Percentiles rank a stretch among this genome's conserved stretches.
Evolutionary conservation across 1,284 basidiomycete species (phyloP).

Genomic region (Ustilago crameri): DNA sequence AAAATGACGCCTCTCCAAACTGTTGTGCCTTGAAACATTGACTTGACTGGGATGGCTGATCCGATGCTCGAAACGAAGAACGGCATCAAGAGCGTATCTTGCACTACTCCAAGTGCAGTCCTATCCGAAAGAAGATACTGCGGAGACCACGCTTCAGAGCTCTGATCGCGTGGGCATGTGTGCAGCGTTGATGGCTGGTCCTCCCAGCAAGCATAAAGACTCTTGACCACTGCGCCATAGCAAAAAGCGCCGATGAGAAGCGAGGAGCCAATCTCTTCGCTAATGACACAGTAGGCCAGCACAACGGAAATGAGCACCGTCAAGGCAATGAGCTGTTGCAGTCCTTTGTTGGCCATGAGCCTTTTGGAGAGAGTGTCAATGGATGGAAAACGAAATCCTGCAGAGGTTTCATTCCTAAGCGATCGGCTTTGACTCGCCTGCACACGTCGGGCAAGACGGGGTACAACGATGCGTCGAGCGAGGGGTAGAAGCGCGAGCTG

Average conservation of each 20-base stretch:
- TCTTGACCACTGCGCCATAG: constrained; percentile 65
- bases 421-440: background rate
- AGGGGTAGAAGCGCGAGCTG: constrained; percentile 12
- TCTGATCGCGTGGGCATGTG: background rate
- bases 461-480: constrained; percentile 25
- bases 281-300: constrained; percentile 23
- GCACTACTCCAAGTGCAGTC: constrained; percentile 11
- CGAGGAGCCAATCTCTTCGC: constrained; percentile 67
- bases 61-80: constrained; percentile 75
- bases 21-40: constrained; percentile 70
- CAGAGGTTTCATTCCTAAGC: too few species aligned
- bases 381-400: background rate
- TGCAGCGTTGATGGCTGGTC: background rate
- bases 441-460: constrained; percentile 2
- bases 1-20: constrained; percentile 73
- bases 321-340: constrained; percentile 11
- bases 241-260: constrained; percentile 71
- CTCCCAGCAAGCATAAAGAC: constrained; percentile 7
- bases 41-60: constrained; percentile 72
- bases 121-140: constrained; percentile 9
- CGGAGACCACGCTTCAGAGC: constrained; percentile 5
- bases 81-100: constrained; percentile 69
- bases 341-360: background rate
- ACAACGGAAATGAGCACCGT: constrained; percentile 9
- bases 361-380: background rate